Base-by-base conservation (phyloP, 164 flowering plant species). In the Piper longum region DNA sequence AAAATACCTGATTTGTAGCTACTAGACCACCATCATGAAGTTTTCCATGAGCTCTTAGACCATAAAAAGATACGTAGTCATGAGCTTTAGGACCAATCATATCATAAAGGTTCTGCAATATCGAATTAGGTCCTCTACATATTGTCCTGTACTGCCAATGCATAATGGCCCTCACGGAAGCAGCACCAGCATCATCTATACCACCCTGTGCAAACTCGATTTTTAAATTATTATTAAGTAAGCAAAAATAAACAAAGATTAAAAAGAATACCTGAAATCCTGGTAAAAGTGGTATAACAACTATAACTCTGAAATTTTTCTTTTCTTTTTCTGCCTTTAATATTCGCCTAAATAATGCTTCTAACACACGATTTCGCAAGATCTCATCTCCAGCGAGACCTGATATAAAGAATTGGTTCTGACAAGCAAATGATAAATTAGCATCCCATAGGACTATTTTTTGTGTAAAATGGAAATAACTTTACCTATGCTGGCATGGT, bases 81-180 rank as follows among this genome's bases (percentile, higher is more conserved):
- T 83, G 81, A 64, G 83, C 61, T 78, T 75, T 84, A 44, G 92
- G 78, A 68, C 99, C 97, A 73, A 91, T 76, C 63, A 80, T 62
- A n/a, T 83, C 83, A 82, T 65, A 75, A 43, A 95, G 95, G 71
- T 87, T 87, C 62, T 87, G 89, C 76, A 95, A 68, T 73, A 95
- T 84, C 56, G 99, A 95, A 71, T 78, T 74, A 0, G 71, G 74
- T 68, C 96, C 97, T 79, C 99, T 80, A 70, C 87, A 83, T 68
- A 95, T 95, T 60, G 99, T 95, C 74, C 97, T 83, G 74, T 91
- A 89, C 72, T 95, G 96, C 97, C 99, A 95, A 72, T 95, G 99
- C 95, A 91, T 79, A 69, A 95, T 81, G n/a, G 99, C 96, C 80
- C 97, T 81, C 58, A 95, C 96, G 62, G 99, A 85, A 65, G 99